Conservation (phyloP, 768 basidiomycete genomes). For the Tricholoma furcatifolium region DNA sequence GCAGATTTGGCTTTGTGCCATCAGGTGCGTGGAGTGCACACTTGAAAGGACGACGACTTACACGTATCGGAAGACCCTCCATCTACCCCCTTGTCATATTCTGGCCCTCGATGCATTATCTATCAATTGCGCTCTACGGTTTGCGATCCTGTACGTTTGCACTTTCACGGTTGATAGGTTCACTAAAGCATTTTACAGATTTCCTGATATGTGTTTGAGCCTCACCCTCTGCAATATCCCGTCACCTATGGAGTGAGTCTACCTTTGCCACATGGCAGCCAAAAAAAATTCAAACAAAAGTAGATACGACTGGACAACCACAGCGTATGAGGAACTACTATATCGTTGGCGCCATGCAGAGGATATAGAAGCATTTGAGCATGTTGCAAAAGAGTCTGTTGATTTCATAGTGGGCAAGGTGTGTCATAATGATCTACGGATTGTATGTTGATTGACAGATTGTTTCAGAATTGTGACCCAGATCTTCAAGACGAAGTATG, state of each 20-base stretch:
- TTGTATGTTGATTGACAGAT: constrained; percentile 4
- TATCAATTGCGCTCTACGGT: constrained; percentile 57
- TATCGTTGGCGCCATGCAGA: constrained; percentile 63
- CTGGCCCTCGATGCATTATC: constrained; percentile 66
- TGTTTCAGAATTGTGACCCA: constrained; percentile 43
- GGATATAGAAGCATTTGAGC: constrained; percentile 67
- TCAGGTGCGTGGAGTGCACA: constrained; percentile 41
- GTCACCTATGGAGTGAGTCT: constrained; percentile 61
- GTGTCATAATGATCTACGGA: constrained; percentile 18
- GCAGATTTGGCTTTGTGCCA: constrained; percentile 71
- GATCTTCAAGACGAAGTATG: constrained; percentile 68
- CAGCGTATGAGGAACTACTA: constrained; percentile 62
- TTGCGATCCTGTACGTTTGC: constrained; percentile 59
- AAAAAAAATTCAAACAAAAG: constrained; percentile 2
- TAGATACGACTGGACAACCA: constrained; percentile 59
- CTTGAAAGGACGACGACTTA: background rate
- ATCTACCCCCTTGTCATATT: constrained; percentile 67
- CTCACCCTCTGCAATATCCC: constrained; percentile 69
- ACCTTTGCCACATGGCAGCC: background rate
- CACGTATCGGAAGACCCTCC: constrained; percentile 43
- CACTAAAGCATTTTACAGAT: constrained; percentile 36
- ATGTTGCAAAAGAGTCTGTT: constrained; percentile 59
- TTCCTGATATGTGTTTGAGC: constrained; percentile 70
- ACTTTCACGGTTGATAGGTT: background rate
- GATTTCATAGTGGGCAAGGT: constrained; percentile 58